phyloP scores from a whole-genome alignment of 768 basidiomycete species.

The Lactifluus hygrophoroides region DNA sequence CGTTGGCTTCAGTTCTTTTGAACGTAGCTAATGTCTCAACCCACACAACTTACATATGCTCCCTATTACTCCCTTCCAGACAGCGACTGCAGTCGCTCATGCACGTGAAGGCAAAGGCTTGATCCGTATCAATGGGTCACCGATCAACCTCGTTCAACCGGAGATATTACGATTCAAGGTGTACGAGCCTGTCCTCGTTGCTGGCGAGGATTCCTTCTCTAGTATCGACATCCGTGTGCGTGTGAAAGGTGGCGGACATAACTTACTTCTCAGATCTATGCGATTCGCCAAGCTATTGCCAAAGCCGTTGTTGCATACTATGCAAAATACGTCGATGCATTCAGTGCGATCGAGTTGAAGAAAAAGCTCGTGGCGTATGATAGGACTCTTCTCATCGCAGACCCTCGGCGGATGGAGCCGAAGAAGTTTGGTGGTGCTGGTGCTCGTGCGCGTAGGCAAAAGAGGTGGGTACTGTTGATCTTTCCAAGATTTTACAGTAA shows the following conservation, averaged over 20 bases:
- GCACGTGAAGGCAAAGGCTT: slow-evolving; percentile 94
- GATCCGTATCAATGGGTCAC: slow-evolving; percentile 94
- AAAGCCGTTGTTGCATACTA: slow-evolving; percentile 98
- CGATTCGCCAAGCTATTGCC: slow-evolving; percentile 96
- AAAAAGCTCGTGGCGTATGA: slow-evolving; percentile 97
- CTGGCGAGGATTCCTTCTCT: slow-evolving; percentile 81
- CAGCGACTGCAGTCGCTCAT: slow-evolving; percentile 96
- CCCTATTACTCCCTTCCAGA: slow-evolving; percentile 42
- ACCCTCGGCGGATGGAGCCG: slow-evolving; percentile 96
- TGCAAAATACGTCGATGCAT: slow-evolving; percentile 97
- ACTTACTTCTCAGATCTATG: slow-evolving; percentile 98
- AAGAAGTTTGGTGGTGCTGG: slow-evolving; percentile 99
- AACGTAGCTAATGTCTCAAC: slow-evolving; percentile 12
- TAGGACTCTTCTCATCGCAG: slow-evolving; percentile 81
- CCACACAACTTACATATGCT: background rate
- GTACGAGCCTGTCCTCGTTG: slow-evolving; percentile 94
- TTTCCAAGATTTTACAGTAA: background rate
- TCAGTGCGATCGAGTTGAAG: slow-evolving; percentile 94
- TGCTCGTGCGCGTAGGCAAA: slow-evolving; percentile 97
- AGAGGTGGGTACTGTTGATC: slow-evolving; percentile 51
- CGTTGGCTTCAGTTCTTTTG: no score
- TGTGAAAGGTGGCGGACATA: slow-evolving; percentile 98
- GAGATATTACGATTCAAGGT: slow-evolving; percentile 96
- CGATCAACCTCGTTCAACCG: slow-evolving; percentile 91
- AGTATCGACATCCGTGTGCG: slow-evolving; percentile 93